Evolutionary conservation across 805 yeast species (phyloP).

Genomic region (Metschnikowia baotianmanensis): DNA sequence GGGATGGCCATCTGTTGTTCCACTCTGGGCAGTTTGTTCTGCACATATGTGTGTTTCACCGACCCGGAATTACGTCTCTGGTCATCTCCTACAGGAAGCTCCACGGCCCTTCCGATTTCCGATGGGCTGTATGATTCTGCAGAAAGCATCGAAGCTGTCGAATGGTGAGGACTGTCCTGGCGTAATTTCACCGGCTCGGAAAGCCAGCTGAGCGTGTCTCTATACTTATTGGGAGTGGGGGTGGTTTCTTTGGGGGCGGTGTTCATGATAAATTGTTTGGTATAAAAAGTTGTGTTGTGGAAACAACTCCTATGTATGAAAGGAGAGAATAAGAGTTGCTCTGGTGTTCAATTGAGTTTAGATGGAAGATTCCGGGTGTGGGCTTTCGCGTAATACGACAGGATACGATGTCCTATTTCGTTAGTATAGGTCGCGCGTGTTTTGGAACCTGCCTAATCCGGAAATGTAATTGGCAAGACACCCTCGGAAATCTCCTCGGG

Average conservation of each 20-base stretch:
- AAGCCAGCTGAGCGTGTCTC: constrained; percentile 4
- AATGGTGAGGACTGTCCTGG: constrained; percentile 6
- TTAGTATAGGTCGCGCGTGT: not conserved
- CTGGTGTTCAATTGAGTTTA: too few species aligned
- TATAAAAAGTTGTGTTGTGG: too few species aligned
- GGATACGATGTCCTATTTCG: not conserved
- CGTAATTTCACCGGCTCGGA: constrained; percentile 1
- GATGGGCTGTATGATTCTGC: constrained; percentile 20
- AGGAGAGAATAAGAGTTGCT: too few species aligned
- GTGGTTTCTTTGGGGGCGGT: not conserved
- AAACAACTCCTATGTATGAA: too few species aligned
- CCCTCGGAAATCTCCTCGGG: too few species aligned
- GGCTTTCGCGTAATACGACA: too few species aligned
- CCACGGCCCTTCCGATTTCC: constrained; percentile 23
- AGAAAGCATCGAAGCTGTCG: constrained; percentile 11
- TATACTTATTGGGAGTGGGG: not conserved
- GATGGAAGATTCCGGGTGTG: too few species aligned
- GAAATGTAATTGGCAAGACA: constrained; percentile 5
- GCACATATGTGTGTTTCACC: constrained; percentile 15
- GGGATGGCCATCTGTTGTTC: not conserved
- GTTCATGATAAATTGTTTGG: not conserved
- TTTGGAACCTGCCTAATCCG: constrained; percentile 1
- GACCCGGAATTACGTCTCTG: constrained; percentile 9
- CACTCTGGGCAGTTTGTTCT: not conserved
- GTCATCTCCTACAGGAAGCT: constrained; percentile 13